Percentiles rank a stretch among this genome's conserved stretches.
Conservation (phyloP, 2,329 filamentous ascomycete genomes). For the Claviceps capensis region DNA sequence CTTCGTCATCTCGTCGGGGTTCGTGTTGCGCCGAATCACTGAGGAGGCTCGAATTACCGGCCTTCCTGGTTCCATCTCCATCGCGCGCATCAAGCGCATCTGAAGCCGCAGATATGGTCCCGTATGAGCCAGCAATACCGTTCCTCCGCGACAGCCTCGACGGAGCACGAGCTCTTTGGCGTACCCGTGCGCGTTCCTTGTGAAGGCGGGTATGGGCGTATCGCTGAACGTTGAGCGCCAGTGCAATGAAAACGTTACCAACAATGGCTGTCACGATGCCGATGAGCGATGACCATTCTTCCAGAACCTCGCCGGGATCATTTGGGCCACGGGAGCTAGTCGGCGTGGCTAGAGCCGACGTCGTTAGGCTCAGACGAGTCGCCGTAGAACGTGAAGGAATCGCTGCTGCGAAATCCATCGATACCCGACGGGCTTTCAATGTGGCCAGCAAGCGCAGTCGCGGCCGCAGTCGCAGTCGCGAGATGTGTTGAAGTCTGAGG, state of each 20-base stretch:
- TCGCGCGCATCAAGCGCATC: conserved; percentile 6
- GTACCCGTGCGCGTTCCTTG: conserved; percentile 48
- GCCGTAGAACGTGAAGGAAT: background rate
- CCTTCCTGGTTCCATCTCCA: conserved; percentile 11
- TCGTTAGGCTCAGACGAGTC: background rate
- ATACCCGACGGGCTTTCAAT: background rate
- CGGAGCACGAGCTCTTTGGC: conserved; percentile 40
- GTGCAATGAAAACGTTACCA: conserved; percentile 86
- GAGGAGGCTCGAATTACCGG: conserved; percentile 21
- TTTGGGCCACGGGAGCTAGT: conserved; percentile 10
- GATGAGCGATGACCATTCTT: conserved; percentile 83
- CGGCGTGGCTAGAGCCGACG: background rate
- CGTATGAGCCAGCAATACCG: conserved; percentile 19
- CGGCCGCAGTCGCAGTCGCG: conserved; percentile 1
- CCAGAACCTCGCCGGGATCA: conserved; percentile 34
- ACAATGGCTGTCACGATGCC: conserved; percentile 87
- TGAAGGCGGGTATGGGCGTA: conserved; percentile 85
- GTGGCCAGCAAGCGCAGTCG: conserved; percentile 3
- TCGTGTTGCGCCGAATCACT: conserved; percentile 8
- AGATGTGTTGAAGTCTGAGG: background rate
- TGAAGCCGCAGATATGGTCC: conserved; percentile 16
- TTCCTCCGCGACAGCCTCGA: conserved; percentile 29
- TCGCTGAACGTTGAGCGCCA: conserved; percentile 90
- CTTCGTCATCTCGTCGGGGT: conserved; percentile 23
- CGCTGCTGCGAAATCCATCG: conserved; percentile 1